Evolutionary conservation across 2,329 filamentous ascomycete species (phyloP), one percentile per base, ranked within the genome.

Genomic region (Anisogramma anomala): DNA sequence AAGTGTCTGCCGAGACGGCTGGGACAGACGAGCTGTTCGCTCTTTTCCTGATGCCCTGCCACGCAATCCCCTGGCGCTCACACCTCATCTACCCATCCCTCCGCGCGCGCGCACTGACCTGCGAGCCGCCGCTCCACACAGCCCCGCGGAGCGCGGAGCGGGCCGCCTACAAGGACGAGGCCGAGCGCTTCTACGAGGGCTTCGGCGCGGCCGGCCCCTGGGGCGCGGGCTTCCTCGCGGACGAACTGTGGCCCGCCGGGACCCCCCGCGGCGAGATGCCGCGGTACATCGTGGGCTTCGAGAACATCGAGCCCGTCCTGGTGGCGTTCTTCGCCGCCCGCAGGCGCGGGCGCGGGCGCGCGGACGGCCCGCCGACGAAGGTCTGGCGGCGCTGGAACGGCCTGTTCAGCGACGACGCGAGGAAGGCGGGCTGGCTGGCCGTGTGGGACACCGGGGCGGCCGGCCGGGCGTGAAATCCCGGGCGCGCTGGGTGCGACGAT

Each of bases 21-120:
- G 49, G 51, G 20, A 47, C 51, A 26, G 53, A 64, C 26, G 70
- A 74, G 44, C 67, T 77, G 9, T 80, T 79, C 52, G 76, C 80
- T 25, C 81, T 82, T 15, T 95, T 96, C 63, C 71, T 98, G 18
- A 94, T 88, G 72, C 91, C 91, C 8, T 98, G 91, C 63, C 91
- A 98, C 67, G 84, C 83, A 50, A 96, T 89, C 0, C 89, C 91
- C 2, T 96, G 91, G 89, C 82, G 88, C 53, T 87, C 82, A 13
- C 84, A 93, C 55, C 72, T 96, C 28, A 69, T 93, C 46, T 75
- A 91, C 55, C 75, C 84, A 0, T 64, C 67, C 22, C 77, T 95
- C 39, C 64, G 75, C 43, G 87, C 86, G 3, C 88, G 88, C 68
- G 89, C 88, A 0, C 67, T 96, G 13, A 82, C 83, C 5, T 98